phyloP scores from a whole-genome alignment of 2,329 filamentous ascomycete genomes.

The Aspergillus latus region DNA sequence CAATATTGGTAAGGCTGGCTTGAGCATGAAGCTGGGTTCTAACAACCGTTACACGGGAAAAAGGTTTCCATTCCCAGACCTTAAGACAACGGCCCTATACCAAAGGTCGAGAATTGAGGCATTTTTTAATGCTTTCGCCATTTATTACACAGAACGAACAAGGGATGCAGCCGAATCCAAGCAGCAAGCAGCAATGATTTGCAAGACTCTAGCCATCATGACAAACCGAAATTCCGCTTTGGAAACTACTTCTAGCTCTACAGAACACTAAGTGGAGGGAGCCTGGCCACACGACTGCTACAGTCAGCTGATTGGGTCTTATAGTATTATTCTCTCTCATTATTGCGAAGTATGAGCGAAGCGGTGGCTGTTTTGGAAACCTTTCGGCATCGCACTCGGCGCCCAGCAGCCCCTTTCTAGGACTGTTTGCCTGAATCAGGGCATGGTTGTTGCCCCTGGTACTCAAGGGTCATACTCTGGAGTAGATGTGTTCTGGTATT shows the following conservation, averaged over 20 bases:
- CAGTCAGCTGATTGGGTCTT: conserved; percentile 22
- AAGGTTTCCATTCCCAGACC: too few species aligned
- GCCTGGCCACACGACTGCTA: conserved; percentile 15
- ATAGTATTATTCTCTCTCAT: conserved; percentile 4
- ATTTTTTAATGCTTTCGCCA: conserved; percentile 17
- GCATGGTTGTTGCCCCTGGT: neutral
- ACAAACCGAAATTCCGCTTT: conserved; percentile 24
- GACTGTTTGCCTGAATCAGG: conserved; percentile 1
- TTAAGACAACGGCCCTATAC: too few species aligned
- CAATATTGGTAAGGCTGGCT: too few species aligned
- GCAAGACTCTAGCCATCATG: conserved; percentile 26
- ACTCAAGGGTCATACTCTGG: too few species aligned
- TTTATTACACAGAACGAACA: conserved; percentile 23
- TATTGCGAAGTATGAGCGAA: neutral
- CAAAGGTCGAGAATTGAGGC: conserved; percentile 15
- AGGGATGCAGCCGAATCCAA: conserved; percentile 12
- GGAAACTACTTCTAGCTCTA: conserved; percentile 18
- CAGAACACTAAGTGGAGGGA: conserved; percentile 22
- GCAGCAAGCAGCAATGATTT: conserved; percentile 22
- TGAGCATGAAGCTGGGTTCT: too few species aligned
- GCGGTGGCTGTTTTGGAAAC: conserved; percentile 1
- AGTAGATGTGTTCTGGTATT: neutral
- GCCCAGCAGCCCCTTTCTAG: neutral
- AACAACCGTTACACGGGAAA: too few species aligned
- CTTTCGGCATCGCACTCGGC: neutral